Percentiles rank a stretch among this genome's conserved stretches.
These are phyloP conservation scores for Fusarium sp. DNA, from an alignment of 2,329 filamentous ascomycete species.

Conservation along the genomic window DNA sequence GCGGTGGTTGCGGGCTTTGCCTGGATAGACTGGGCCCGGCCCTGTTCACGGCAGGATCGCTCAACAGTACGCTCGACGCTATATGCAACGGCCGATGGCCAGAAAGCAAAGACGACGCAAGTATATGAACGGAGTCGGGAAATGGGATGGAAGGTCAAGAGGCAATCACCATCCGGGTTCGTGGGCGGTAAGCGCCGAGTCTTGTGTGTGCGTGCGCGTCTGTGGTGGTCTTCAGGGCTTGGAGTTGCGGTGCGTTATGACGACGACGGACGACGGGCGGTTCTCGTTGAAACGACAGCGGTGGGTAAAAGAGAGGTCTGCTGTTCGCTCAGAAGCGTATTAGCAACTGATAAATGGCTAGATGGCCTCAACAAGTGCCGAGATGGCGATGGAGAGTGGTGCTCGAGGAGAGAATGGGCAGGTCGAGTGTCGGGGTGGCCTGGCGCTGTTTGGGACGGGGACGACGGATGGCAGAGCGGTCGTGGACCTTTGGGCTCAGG, in stretches of 20 bases:
- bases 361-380: conserved; percentile 7
- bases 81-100: conserved; percentile 41
- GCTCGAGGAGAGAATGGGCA: conserved; percentile 25
- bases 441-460: conserved; percentile 42
- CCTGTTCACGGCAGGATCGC: conserved; percentile 46
- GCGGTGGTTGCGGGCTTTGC: conserved; percentile 51
- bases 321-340: conserved; percentile 28
- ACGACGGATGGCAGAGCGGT: conserved; percentile 43
- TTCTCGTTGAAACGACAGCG: conserved; percentile 36
- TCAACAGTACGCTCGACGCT: conserved; percentile 43
- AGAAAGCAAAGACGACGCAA: conserved; percentile 35
- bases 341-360: conserved; percentile 36
- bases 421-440: conserved; percentile 32
- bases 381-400: conserved; percentile 26
- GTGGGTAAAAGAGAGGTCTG: conserved; percentile 15
- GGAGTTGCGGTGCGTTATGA: conserved; percentile 48
- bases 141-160: conserved; percentile 41
- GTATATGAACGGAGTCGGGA: conserved; percentile 29
- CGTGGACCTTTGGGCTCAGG: conserved; percentile 36
- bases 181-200: conserved; percentile 52
- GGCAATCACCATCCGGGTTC: conserved; percentile 45
- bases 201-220: conserved; percentile 38
- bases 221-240: conserved; percentile 43
- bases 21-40: conserved; percentile 43
- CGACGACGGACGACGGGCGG: conserved; percentile 40